Conservation (phyloP, 345 rosid genomes). For the Xanthoceras sorbifolium region DNA sequence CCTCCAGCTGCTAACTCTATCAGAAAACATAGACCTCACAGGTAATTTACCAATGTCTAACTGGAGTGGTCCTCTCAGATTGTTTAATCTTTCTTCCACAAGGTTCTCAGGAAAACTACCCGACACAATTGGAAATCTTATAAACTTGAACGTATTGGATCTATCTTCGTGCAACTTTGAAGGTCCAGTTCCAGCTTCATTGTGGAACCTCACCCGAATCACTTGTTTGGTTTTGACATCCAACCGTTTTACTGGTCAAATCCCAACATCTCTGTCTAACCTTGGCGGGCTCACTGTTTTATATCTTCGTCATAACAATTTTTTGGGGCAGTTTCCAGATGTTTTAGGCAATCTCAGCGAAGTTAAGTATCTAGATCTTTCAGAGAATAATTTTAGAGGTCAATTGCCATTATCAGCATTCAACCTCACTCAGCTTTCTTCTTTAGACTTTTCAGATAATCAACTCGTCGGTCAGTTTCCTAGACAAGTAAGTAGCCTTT, state of each 20-base stretch:
- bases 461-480: constrained; percentile 16
- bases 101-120: constrained; percentile 11
- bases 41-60: constrained; percentile 19
- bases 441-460: constrained; percentile 7
- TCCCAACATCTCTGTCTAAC: constrained; percentile 4
- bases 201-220: neutral
- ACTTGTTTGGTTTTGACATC: neutral
- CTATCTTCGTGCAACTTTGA: neutral
- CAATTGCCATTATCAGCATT: constrained; percentile 7
- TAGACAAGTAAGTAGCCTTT: neutral
- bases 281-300: neutral
- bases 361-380: neutral
- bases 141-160: neutral
- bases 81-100: neutral
- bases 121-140: constrained; percentile 12
- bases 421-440: constrained; percentile 13
- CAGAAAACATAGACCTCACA: neutral
- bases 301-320: neutral
- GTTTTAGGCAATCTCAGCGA: neutral
- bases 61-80: constrained; percentile 10
- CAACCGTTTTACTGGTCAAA: neutral
- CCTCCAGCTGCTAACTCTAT: neutral
- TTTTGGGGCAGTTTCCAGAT: constrained; percentile 7
- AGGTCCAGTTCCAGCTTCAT: constrained; percentile 10
- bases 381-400: neutral